Evolutionary conservation across 75 land plant species (phyloP).

Genomic region (Larix kaempferi): DNA sequence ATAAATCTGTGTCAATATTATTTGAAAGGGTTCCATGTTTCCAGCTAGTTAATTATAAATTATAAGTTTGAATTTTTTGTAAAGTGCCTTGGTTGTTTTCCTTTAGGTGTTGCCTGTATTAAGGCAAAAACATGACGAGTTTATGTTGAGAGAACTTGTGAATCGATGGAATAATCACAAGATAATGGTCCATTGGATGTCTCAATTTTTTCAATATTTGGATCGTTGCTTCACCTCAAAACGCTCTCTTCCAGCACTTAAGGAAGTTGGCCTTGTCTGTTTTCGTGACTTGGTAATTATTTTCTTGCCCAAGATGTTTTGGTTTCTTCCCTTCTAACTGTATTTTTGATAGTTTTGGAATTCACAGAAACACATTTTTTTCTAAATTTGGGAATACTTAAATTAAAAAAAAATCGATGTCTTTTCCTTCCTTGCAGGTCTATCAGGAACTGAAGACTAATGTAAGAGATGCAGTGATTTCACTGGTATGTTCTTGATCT

Average conservation of each 20-base stretch:
- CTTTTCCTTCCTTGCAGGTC: constrained; percentile 41
- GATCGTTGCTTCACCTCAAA: constrained; percentile 84
- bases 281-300: constrained; percentile 72
- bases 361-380: too few relatives aligned
- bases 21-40: neutral
- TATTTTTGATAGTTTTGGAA: too few relatives aligned
- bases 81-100: constrained; percentile 3
- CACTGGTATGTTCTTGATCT: constrained; percentile 45
- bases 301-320: neutral
- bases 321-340: neutral
- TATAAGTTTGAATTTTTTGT: too few relatives aligned
- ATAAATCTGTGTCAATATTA: neutral
- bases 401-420: neutral
- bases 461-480: constrained; percentile 82
- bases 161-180: constrained; percentile 84
- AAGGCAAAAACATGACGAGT: constrained; percentile 83
- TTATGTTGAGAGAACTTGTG: constrained; percentile 87
- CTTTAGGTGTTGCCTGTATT: constrained; percentile 72
- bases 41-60: neutral
- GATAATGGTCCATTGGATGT: constrained; percentile 87
- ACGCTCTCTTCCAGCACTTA: too few relatives aligned
- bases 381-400: neutral
- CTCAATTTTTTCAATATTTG: constrained; percentile 76
- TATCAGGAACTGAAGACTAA: constrained; percentile 68
- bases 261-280: constrained; percentile 16